Base-by-base conservation (phyloP, 2,329 filamentous ascomycete genomes). In the Fusarium praegraminearum region DNA sequence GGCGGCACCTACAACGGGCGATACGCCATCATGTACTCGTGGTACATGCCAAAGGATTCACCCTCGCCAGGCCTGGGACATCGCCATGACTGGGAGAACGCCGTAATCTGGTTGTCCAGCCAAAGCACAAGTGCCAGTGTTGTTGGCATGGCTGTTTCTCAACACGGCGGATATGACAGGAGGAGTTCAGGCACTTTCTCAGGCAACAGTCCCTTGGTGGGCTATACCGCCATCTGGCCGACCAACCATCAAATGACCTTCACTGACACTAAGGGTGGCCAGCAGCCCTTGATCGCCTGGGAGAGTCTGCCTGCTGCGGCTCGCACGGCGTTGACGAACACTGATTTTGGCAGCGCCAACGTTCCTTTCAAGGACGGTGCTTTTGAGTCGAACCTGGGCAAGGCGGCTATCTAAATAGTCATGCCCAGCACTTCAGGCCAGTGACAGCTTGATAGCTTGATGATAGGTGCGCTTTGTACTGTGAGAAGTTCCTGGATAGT, bases 1-100 rank as follows among this genome's bases (percentile, higher is more conserved):
- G 76, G 75, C 16, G 71, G 71, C 12, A 63, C 64, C 35, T 76
- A 80, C 66, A 76, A 77, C 18, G 76, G 70, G 32, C 70, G 73
- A 40, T 81, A 76, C 65, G 79, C 72, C 55, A 78, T 83, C 66
- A 81, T 83, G 80, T 83, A 82, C 71, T 76, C 80, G 5, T 83
- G 82, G 82, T 85, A 83, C 69, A 79, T 83, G 73, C 83, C 83
- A 47, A 84, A 84, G 75, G 83, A 84, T 54, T 74, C 69, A 12
- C 71, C 73, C 12, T 71, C 65, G 5, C 26, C 65, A 4, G 73
- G 73, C 9, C 55, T 70, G 67, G 79, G 73, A 77, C 82, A 51
- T 16, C 72, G 71, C 1, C 73, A 76, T 32, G 73, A 76, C 46
- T 76, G 73, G 73, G 73, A 76, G 49, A 72, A 73, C 45, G 49